Conservation (phyloP, 2,329 filamentous ascomycete species). For the Claviceps sp. region DNA sequence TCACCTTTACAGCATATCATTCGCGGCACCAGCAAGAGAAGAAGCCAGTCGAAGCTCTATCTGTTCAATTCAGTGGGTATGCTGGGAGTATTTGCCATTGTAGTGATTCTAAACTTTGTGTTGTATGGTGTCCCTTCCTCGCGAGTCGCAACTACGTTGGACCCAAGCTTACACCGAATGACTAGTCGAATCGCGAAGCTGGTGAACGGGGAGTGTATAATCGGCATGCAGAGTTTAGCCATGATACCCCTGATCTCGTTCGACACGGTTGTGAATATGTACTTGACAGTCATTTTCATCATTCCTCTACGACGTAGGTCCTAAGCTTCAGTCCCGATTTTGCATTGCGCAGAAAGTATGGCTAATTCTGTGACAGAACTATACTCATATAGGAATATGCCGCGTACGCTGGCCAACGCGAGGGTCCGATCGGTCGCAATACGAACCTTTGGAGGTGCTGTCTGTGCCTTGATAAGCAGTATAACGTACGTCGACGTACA, state of each 20-base stretch:
- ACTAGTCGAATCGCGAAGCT: constrained; percentile 43
- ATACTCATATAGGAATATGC: constrained; percentile 38
- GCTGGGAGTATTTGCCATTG: constrained; percentile 28
- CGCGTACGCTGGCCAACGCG: constrained; percentile 25
- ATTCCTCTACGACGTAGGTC: constrained; percentile 41
- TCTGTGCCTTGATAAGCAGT: constrained; percentile 42
- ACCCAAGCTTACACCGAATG: neutral
- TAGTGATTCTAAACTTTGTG: constrained; percentile 46
- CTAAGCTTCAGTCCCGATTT: neutral
- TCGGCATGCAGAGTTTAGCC: constrained; percentile 44
- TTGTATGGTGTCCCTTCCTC: constrained; percentile 29
- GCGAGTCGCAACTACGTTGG: too few relatives aligned
- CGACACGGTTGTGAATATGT: constrained; percentile 48
- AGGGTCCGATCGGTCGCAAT: constrained; percentile 38
- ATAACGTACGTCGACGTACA: constrained; percentile 31
- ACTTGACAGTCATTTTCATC: constrained; percentile 49
- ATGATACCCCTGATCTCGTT: constrained; percentile 50
- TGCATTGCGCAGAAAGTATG: too few relatives aligned
- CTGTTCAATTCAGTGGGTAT: constrained; percentile 48
- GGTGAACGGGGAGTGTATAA: constrained; percentile 41
- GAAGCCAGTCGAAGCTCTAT: constrained; percentile 44
- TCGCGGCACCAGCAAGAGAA: constrained; percentile 33
- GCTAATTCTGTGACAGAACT: constrained; percentile 25
- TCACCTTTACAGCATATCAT: constrained; percentile 37
- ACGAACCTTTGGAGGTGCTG: constrained; percentile 45